Percentiles rank a stretch among this genome's conserved stretches.
phyloP scores from a whole-genome alignment of 1,139 yeast species.

The Pneumocystis oryctolagi region DNA sequence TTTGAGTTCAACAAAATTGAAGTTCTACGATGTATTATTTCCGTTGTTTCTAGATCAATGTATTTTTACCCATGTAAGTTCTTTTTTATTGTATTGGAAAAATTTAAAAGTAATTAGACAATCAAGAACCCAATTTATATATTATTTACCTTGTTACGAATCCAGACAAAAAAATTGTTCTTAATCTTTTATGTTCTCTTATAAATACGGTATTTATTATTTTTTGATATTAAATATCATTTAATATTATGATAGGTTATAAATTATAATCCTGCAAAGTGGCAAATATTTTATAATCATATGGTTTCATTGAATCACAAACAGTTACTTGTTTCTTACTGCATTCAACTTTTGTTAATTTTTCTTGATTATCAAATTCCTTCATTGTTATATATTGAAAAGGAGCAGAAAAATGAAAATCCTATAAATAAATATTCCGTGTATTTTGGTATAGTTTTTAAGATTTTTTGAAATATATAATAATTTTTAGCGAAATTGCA shows the following conservation, averaged over 20 bases:
- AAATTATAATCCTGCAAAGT: slow-evolving; percentile 19
- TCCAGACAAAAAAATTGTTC: slow-evolving; percentile 35
- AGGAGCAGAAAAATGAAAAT: slow-evolving; percentile 2
- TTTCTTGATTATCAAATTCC: slow-evolving; percentile 58
- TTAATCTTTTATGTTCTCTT: slow-evolving; percentile 51
- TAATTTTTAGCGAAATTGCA: slow-evolving; percentile 22
- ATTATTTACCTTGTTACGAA: slow-evolving; percentile 43
- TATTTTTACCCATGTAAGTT: slow-evolving; percentile 37
- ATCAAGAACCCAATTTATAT: slow-evolving; percentile 22
- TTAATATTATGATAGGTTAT: slow-evolving; percentile 12
- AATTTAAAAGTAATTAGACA: neutral
- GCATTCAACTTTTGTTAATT: slow-evolving; percentile 47
- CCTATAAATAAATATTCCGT: slow-evolving; percentile 16
- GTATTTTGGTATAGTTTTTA: slow-evolving; percentile 22
- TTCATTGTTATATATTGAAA: slow-evolving; percentile 9
- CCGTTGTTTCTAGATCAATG: slow-evolving; percentile 49
- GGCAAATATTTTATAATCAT: slow-evolving; percentile 31
- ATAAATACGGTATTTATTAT: slow-evolving; percentile 32
- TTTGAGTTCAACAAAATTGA: slow-evolving; percentile 56
- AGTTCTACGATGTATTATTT: slow-evolving; percentile 44
- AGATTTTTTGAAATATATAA: neutral
- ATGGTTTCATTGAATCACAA: slow-evolving; percentile 34
- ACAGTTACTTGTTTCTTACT: slow-evolving; percentile 38
- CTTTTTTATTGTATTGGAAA: slow-evolving; percentile 18
- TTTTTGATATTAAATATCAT: neutral